Evolutionary conservation across 345 rosid genomes (phyloP).

Genomic region (Lepidium africanum): DNA sequence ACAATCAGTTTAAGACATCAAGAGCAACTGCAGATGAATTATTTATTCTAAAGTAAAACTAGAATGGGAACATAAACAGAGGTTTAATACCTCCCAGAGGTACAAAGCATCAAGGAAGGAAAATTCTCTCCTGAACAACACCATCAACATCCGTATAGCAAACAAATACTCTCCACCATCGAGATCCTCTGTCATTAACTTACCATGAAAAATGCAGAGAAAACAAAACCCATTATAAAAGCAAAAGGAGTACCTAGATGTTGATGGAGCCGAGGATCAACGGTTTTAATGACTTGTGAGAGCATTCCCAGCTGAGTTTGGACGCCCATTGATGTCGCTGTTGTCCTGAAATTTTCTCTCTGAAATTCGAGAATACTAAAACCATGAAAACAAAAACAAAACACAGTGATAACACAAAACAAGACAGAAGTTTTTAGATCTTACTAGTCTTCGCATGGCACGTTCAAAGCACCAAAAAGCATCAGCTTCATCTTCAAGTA

Average conservation of each 20-base stretch:
- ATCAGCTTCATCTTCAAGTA: conserved; percentile 83
- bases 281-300: conserved; percentile 69
- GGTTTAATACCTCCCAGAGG: conserved; percentile 87
- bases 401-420: not conserved
- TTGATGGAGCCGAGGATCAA: conserved; percentile 90
- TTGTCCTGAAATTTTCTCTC: conserved; percentile 86
- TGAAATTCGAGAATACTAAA: conserved; percentile 31
- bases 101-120: conserved; percentile 76
- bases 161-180: conserved; percentile 91
- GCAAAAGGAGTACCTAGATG: conserved; percentile 56
- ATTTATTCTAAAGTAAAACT: not conserved
- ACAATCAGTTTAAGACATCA: not conserved
- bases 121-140: conserved; percentile 90
- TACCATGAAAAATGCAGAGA: not conserved
- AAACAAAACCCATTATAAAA: not conserved
- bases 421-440: not conserved
- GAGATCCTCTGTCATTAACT: conserved; percentile 58
- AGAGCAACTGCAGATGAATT: not conserved
- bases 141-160: conserved; percentile 97
- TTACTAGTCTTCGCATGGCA: conserved; percentile 82
- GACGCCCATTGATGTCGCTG: conserved; percentile 64
- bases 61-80: not conserved
- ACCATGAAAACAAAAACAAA: not conserved
- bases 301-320: conserved; percentile 76
- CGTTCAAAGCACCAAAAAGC: conserved; percentile 95